Conservation (phyloP, 176 grass and related monocot genomes). For the Tillandsia leiboldiana region DNA sequence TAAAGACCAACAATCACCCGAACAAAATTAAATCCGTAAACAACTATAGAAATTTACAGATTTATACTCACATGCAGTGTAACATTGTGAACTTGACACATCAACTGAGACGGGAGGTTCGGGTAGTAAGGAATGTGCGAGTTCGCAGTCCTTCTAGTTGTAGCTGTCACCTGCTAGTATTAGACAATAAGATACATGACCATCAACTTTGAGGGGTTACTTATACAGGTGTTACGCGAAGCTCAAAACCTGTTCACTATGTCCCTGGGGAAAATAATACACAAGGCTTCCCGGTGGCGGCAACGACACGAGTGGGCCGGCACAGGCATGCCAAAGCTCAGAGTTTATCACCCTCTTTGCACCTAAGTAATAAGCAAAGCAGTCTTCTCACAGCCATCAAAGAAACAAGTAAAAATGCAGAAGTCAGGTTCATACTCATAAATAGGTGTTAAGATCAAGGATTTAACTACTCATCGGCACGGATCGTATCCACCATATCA, state of each 20-base stretch:
- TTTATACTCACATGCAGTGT: slow-evolving; percentile 62
- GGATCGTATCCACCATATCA: no score
- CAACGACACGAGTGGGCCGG: slow-evolving; percentile 74
- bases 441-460: not conserved
- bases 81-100: slow-evolving; percentile 92
- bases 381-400: not conserved
- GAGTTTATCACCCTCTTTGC: slow-evolving; percentile 90
- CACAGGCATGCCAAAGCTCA: slow-evolving; percentile 95
- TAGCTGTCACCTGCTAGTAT: slow-evolving; percentile 60
- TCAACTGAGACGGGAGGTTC: slow-evolving; percentile 75
- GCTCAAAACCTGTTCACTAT: slow-evolving; percentile 77
- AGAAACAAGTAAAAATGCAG: not conserved
- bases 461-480: not conserved
- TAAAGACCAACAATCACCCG: not conserved
- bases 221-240: no score
- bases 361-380: slow-evolving; percentile 19
- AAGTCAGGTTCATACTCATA: not conserved
- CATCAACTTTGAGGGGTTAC: not conserved
- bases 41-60: not conserved
- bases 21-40: not conserved
- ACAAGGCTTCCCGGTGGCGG: slow-evolving; percentile 82
- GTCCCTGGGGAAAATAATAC: slow-evolving; percentile 90
- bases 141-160: slow-evolving; percentile 66
- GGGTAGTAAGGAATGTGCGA: slow-evolving; percentile 82
- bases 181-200: slow-evolving; percentile 1